phyloP scores from a whole-genome alignment of 768 basidiomycete genomes.

The Podaxis sp. region DNA sequence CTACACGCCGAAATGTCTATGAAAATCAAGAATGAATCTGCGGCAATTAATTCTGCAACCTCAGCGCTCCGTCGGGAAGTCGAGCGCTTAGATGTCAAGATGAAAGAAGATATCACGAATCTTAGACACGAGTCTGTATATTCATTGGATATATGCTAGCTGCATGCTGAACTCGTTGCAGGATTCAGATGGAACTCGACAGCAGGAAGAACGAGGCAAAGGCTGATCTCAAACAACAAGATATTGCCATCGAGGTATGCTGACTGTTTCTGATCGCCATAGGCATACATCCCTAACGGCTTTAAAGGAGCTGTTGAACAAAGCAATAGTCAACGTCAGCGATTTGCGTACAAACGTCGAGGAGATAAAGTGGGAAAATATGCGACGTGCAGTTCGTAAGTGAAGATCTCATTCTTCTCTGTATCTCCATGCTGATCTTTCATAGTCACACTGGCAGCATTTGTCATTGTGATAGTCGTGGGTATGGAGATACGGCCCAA shows the following conservation, averaged over 20 bases:
- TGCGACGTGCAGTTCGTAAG: slow-evolving; percentile 77
- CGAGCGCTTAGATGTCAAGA: slow-evolving; percentile 79
- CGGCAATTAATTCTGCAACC: slow-evolving; percentile 73
- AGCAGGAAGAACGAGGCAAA: slow-evolving; percentile 89
- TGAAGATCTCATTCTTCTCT: slow-evolving; percentile 13
- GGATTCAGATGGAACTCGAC: slow-evolving; percentile 95
- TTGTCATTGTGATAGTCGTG: slow-evolving; percentile 66
- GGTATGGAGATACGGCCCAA: slow-evolving; percentile 63
- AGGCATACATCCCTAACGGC: not conserved
- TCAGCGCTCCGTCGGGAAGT: slow-evolving; percentile 82
- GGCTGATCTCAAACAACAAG: slow-evolving; percentile 77
- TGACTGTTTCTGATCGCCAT: not conserved
- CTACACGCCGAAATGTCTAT: slow-evolving; percentile 82
- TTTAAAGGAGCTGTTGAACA: slow-evolving; percentile 67
- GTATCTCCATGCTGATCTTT: not conserved
- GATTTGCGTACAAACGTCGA: slow-evolving; percentile 80
- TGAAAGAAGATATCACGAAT: slow-evolving; percentile 88
- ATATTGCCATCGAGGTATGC: slow-evolving; percentile 78
- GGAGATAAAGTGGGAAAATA: slow-evolving; percentile 86
- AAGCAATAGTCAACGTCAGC: slow-evolving; percentile 66
- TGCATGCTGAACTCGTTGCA: slow-evolving; percentile 25
- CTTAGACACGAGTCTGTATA: slow-evolving; percentile 86
- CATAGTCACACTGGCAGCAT: slow-evolving; percentile 57
- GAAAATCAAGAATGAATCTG: slow-evolving; percentile 77
- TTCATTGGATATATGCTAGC: not conserved